Evolutionary conservation across 768 basidiomycete genomes (phyloP).

Genomic region (Phylloporus sp.): DNA sequence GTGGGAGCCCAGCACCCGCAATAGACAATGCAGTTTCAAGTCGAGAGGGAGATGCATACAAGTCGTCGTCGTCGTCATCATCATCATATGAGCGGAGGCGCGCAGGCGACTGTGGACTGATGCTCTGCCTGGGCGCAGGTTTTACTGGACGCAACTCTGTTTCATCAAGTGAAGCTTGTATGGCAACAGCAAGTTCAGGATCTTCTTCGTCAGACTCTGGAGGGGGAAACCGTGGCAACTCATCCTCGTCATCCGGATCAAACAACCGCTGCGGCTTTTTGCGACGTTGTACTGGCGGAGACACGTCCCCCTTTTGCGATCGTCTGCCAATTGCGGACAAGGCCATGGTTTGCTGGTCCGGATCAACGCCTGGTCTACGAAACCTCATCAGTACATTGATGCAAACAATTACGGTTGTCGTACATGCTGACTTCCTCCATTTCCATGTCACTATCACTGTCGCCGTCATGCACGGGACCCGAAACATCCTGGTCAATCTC

Average conservation of each 20-base stretch:
- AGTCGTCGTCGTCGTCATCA: constrained; percentile 48
- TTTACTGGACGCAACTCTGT: not conserved
- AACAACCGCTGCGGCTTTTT: constrained; percentile 46
- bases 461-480: constrained; percentile 31
- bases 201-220: constrained; percentile 44
- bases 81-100: constrained; percentile 17
- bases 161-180: constrained; percentile 54
- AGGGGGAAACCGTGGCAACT: constrained; percentile 15
- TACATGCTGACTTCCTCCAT: constrained; percentile 84
- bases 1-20: constrained; percentile 49
- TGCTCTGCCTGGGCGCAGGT: constrained; percentile 4
- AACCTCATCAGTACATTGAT: constrained; percentile 10
- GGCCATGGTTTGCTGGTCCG: constrained; percentile 59
- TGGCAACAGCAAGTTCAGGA: constrained; percentile 51
- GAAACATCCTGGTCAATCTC: constrained; percentile 66
- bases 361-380: constrained; percentile 40
- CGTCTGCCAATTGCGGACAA: constrained; percentile 54
- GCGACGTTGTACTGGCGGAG: constrained; percentile 33
- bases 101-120: too few relatives aligned
- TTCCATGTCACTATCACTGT: constrained; percentile 53
- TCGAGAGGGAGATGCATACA: constrained; percentile 48
- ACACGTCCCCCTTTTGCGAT: constrained; percentile 30
- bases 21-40: constrained; percentile 67
- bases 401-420: constrained; percentile 19
- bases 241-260: constrained; percentile 47